phyloP scores from a whole-genome alignment of 805 yeast genomes.

The Metschnikowia gelsemii region DNA sequence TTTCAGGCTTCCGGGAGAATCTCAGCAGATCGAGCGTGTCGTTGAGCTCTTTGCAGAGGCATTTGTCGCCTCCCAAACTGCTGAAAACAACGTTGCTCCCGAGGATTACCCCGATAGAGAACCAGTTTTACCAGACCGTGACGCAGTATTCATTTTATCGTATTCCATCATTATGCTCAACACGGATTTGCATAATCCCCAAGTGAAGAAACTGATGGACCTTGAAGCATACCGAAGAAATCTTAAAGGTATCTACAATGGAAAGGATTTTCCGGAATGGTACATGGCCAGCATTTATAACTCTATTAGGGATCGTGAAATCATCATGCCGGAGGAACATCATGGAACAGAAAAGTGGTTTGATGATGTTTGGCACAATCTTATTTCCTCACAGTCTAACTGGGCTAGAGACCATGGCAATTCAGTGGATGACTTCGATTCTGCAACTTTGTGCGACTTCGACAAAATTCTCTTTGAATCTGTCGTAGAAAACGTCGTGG shows the following conservation, averaged over 20 bases:
- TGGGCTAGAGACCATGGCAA: conserved; percentile 19
- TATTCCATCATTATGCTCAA: conserved; percentile 92
- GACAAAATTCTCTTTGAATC: conserved; percentile 71
- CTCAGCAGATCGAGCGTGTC: conserved; percentile 92
- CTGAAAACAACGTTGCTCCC: conserved; percentile 22
- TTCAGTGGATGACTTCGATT: conserved; percentile 18
- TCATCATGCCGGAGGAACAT: conserved; percentile 97
- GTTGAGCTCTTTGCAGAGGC: conserved; percentile 83
- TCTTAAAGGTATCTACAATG: conserved; percentile 74
- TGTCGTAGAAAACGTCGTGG: conserved; percentile 62
- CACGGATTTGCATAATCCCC: conserved; percentile 91
- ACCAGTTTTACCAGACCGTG: conserved; percentile 69
- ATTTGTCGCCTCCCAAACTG: conserved; percentile 63
- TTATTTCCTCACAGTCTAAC: conserved; percentile 49
- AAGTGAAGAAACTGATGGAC: conserved; percentile 88
- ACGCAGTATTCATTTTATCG: conserved; percentile 84
- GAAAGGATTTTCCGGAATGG: conserved; percentile 80
- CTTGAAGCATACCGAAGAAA: conserved; percentile 78
- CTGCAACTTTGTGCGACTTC: conserved; percentile 48
- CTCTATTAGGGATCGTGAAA: conserved; percentile 81
- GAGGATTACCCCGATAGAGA: conserved; percentile 27
- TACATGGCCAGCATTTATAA: conserved; percentile 77
- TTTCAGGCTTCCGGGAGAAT: conserved; percentile 94
- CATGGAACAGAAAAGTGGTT: conserved; percentile 91
- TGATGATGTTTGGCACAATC: conserved; percentile 79